phyloP scores from a whole-genome alignment of 1,284 basidiomycete species.

The Chondrostereum purpureum region DNA sequence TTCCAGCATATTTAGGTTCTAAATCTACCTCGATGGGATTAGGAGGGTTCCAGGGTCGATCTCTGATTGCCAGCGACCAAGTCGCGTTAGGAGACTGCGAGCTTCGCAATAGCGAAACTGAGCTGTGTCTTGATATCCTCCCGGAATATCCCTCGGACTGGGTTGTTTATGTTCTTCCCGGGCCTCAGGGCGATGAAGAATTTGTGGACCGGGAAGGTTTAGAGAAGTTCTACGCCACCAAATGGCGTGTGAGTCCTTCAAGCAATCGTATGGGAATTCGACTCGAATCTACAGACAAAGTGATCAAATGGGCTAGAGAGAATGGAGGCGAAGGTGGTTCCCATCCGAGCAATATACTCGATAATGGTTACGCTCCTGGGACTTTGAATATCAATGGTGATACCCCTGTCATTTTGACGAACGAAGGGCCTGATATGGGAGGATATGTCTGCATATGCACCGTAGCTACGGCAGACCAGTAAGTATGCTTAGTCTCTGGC shows the following conservation, averaged over 20 bases:
- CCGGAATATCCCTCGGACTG: conserved; percentile 45
- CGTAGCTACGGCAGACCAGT: conserved; percentile 46
- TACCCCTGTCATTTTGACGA: conserved; percentile 60
- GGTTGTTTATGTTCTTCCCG: conserved; percentile 49
- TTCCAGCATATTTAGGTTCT: conserved; percentile 54
- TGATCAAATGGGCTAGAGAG: conserved; percentile 53
- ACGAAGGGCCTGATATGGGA: conserved; percentile 63
- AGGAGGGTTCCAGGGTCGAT: conserved; percentile 58
- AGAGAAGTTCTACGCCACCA: conserved; percentile 37
- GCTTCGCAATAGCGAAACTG: conserved; percentile 12
- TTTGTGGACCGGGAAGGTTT: conserved; percentile 48
- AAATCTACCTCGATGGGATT: conserved; percentile 57
- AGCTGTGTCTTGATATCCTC: conserved; percentile 21
- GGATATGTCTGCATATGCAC: conserved; percentile 56
- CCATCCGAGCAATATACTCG: conserved; percentile 68
- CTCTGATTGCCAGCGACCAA: conserved; percentile 42
- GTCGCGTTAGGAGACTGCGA: conserved; percentile 30
- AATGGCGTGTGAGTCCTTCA: conserved; percentile 48
- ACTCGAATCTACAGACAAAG: conserved; percentile 36
- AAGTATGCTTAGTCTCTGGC: conserved; percentile 20
- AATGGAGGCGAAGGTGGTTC: conserved; percentile 67
- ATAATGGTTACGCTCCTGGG: conserved; percentile 60
- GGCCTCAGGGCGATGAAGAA: conserved; percentile 58
- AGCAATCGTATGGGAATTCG: conserved; percentile 60
- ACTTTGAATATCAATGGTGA: conserved; percentile 67